Base-by-base conservation (phyloP, 495 filamentous ascomycete genomes). In the Penicillium argentinense region DNA sequence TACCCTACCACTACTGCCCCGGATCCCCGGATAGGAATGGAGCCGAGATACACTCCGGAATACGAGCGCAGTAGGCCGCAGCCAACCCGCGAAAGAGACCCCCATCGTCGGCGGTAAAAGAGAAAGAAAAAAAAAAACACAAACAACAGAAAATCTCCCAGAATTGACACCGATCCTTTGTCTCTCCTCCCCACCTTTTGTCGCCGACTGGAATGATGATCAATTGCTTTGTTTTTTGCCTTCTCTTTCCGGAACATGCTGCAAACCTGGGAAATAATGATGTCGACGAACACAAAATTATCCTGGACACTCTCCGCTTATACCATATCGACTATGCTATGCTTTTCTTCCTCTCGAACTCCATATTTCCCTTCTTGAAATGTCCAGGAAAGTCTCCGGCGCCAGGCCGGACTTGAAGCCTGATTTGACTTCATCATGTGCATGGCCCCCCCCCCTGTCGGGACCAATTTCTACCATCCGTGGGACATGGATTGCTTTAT, bases 11-110 rank as follows among this genome's bases (percentile, higher is more conserved):
- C 69, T 39, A 66, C 70, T 57, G 71, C 68, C 60, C 63, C 69
- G 55, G 72, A 75, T 45, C 60, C 68, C 42, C 70, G 72, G 64
- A 69, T 74, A 67, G 67, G 64, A 71, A 72, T 75, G 69, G 72
- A 72, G 29, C 59, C 68, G 42, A 75, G 72, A 69, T 75, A 71
- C 49, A 72, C 68, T 46, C 67, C 72, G 53, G 70, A 72, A 45
- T 72, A 68, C 53, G 70, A 71, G 48, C 67, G 68, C 60, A 71
- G 54, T 64, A 71, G 69, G 59, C 70, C 67, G 52, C 70, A 71
- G 54, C 56, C 68, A 51, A 56, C 72, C 56, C 57, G 68, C 60
- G 63, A 72, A 45, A 54, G 69, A 45, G 67, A 74, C 41, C 61
- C 66, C 24, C 67, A 69, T 29, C 70, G 70, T 45, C 63, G 69